Evolutionary conservation across 495 filamentous ascomycete species (phyloP), one percentile per base, ranked within the genome.

Genomic region (Penicillium longicatenatum): DNA sequence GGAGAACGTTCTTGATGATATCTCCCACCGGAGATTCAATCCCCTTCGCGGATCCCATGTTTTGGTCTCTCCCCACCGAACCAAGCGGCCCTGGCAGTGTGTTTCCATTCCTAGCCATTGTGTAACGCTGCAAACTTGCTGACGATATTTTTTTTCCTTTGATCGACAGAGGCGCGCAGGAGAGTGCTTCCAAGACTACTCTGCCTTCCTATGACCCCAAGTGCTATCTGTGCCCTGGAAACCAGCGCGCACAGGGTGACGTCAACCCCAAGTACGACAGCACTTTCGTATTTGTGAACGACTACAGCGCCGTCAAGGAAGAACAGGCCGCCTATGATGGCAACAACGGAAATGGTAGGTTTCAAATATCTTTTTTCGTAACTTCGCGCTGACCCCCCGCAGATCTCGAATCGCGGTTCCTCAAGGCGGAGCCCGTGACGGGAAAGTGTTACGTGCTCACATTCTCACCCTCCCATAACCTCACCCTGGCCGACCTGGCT

Each of bases 371-470:
- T 52, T 54, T 20, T 10, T 42, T 22, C 16, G 2, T 24, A 22
- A 12, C 20, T 17, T 19, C 6, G 31, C 31, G 24, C 64, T 67
- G 8, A 67, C 21, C 42, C 42, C 37, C 16, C 8, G 26, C 8
- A 90, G 90, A 86, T 62, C 77, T 89, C 39, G 85, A 89, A 56
- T 84, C 85, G n/a, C 77, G 89, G 31, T 87, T 99, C 29, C 87
- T 99, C 39, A 84, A 84, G 59, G 95, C 91, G 39, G 83, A 92
- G 65, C 80, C 91, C 9, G 92, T 94, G 61, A 97, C 89, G 29
- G 94, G 94, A 45, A 96, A 94, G 83, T 99, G 94, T 81, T 98
- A 96, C 70, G 94, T 99, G 48, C 83, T 99, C 49, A 93, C 91
- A 59, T 98, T 98, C 76, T 92, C 91, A 10, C 84, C 91, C 1